These are phyloP conservation scores for Hyphochytrium catenoides DNA, from an alignment of 352 stramenopile genomes.

Conservation along the genomic window DNA sequence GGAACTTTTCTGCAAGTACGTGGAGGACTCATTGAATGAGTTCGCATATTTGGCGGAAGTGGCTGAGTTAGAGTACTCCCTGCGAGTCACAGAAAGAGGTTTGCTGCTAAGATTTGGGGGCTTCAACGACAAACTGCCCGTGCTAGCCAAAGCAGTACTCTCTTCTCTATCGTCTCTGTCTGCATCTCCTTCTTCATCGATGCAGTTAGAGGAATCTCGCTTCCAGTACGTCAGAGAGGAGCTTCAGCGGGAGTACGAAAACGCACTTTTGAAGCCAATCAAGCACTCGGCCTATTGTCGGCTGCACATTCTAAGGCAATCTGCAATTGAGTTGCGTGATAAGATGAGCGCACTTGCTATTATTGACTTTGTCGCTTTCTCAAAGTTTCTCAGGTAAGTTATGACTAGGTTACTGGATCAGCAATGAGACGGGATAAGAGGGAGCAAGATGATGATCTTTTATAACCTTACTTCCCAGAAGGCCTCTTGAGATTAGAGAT, in stretches of 20 bases:
- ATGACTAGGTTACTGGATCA: too few species aligned
- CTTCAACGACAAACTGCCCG: constrained; percentile 40
- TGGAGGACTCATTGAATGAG: constrained; percentile 33
- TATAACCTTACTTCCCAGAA: too few species aligned
- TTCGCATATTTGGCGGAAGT: constrained; percentile 44
- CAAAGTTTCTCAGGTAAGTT: too few species aligned
- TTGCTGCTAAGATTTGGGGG: constrained; percentile 38
- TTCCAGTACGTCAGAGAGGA: constrained; percentile 40
- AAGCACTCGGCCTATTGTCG: constrained; percentile 34
- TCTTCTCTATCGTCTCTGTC: constrained; percentile 24
- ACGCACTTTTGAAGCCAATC: constrained; percentile 23
- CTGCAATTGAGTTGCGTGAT: too few species aligned
- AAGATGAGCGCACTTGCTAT: too few species aligned
- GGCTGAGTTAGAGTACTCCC: constrained; percentile 34
- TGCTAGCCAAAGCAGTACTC: constrained; percentile 32
- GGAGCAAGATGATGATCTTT: too few species aligned
- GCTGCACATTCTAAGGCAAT: constrained; percentile 26
- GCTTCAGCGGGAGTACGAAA: constrained; percentile 33
- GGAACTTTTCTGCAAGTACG: constrained; percentile 30
- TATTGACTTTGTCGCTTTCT: too few species aligned
- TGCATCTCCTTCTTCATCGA: too few species aligned
- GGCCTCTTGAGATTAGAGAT: too few species aligned
- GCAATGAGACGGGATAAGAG: too few species aligned
- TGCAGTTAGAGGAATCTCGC: constrained; percentile 17
- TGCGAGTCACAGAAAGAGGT: constrained; percentile 28